Base-by-base conservation (phyloP, 2,329 filamentous ascomycete species). In the Diaporthe eres region DNA sequence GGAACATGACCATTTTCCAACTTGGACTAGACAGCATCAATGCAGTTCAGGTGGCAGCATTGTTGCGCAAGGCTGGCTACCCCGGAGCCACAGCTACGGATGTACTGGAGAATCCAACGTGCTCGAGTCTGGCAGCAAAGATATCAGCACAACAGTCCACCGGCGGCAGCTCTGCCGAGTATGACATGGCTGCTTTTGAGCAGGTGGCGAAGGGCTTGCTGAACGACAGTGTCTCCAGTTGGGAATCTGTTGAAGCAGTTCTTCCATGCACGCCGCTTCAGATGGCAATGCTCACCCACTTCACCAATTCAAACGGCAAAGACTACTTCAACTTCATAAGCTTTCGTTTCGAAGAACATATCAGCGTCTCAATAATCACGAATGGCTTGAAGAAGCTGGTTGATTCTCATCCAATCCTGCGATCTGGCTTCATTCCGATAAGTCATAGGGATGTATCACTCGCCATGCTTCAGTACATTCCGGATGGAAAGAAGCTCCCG, bases 11-110 rank as follows among this genome's bases (percentile, higher is more conserved):
- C 0, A 95, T 98, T 67, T 98, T 96, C 80, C 92, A 94, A 75
- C 90, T 98, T n/a, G 96, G 96, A 0, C 86, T 98, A 4, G 96
- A 98, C 83, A 98, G 96, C 81, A 97, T 98, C 80, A 96, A 94
- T 76, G 94, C 95, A 0, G 89, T 93, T 7, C 95, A 98, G 80
- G 87, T 98, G 13, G 94, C 95, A 0, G 88, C 91, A 1, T 85
- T 88, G 37, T 86, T 98, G 22, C 91, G 93, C 25, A 89, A 87
- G 53, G 80, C 88, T 25, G 92, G 92, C 0, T 85, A 92, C 53
- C 80, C 82, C 1, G 22, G 37, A 17, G 83, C 95, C 0, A 91
- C 91, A 1, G 92, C 94, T 0, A 90, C 91, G 1, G 94, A 98
- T 82, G 91, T 98, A 19, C 89, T 98, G 72, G 92, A 94, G 79